phyloP scores from a whole-genome alignment of 2,329 filamentous ascomycete species.

The Aspergillus flavus region DNA sequence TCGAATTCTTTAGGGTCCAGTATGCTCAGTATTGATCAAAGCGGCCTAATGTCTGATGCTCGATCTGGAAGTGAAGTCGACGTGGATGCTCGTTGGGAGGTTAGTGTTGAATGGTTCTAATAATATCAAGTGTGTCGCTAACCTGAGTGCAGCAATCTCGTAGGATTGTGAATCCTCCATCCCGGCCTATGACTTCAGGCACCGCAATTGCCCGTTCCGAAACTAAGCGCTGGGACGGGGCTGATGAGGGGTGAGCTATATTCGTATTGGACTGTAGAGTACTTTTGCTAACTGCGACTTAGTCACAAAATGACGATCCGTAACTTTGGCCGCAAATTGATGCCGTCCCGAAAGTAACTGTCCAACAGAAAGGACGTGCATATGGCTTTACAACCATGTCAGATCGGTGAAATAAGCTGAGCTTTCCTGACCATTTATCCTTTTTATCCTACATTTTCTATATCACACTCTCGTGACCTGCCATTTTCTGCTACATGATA shows the following conservation, averaged over 20 bases:
- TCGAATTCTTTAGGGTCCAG: conserved; percentile 40
- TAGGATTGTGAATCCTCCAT: conserved; percentile 34
- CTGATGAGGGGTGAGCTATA: conserved; percentile 35
- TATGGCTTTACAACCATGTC: neutral
- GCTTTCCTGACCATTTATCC: neutral
- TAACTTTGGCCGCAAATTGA: conserved; percentile 40
- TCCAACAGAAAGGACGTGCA: neutral
- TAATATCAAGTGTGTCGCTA: conserved; percentile 15
- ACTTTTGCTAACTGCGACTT: conserved; percentile 8
- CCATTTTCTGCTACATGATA: conserved; percentile 26
- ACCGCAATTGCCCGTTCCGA: conserved; percentile 27
- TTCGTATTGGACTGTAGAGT: neutral
- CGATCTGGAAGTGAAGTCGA: conserved; percentile 40
- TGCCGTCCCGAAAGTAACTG: conserved; percentile 28
- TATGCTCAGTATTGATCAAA: conserved; percentile 27
- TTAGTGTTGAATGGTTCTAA: conserved; percentile 21
- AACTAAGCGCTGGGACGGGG: conserved; percentile 27
- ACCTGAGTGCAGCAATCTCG: conserved; percentile 33
- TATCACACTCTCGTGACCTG: conserved; percentile 11
- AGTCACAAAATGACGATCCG: conserved; percentile 39
- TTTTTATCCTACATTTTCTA: conserved; percentile 2
- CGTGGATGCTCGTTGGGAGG: conserved; percentile 43
- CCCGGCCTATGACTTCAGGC: conserved; percentile 36
- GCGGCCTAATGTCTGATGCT: conserved; percentile 31
- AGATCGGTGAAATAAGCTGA: neutral